Percentiles rank a stretch among this genome's conserved stretches.
phyloP scores from a whole-genome alignment of 306 rosid species.

The Quercus alba region DNA sequence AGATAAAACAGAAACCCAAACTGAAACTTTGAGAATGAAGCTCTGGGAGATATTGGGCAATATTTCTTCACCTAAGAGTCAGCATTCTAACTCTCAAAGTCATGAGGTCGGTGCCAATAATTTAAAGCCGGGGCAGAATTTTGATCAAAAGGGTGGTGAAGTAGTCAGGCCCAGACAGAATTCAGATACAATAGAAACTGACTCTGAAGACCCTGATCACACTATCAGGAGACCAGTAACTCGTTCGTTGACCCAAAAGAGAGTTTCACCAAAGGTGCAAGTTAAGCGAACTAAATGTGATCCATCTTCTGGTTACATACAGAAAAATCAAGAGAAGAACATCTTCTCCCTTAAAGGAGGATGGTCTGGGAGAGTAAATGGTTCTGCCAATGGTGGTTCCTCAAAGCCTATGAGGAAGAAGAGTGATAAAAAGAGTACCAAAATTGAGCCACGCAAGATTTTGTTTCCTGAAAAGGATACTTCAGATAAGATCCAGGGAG shows the following conservation, averaged over 20 bases:
- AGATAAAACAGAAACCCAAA: constrained; percentile 50
- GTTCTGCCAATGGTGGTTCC: constrained; percentile 39
- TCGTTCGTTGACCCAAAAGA: constrained; percentile 55
- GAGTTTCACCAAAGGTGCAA: constrained; percentile 35
- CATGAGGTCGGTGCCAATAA: constrained; percentile 30
- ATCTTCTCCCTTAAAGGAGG: constrained; percentile 40
- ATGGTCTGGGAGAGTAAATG: constrained; percentile 28
- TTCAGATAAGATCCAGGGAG: constrained; percentile 29
- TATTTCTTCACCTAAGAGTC: constrained; percentile 51
- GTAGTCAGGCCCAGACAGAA: constrained; percentile 46
- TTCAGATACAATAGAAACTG: constrained; percentile 88
- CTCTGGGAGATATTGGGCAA: constrained; percentile 82
- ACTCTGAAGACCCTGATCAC: constrained; percentile 63
- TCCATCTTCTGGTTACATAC: constrained; percentile 29
- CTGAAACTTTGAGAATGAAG: constrained; percentile 74
- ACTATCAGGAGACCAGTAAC: constrained; percentile 61
- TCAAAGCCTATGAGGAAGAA: constrained; percentile 39
- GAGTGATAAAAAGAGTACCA: constrained; percentile 31
- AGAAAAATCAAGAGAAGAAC: constrained; percentile 40
- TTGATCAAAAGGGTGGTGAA: constrained; percentile 36
- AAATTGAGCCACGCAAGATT: constrained; percentile 30
- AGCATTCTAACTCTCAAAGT: constrained; percentile 39
- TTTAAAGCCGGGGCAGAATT: constrained; percentile 32
- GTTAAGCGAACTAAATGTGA: constrained; percentile 34
- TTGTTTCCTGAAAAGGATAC: constrained; percentile 35